Evolutionary conservation across 2,329 filamentous ascomycete species (phyloP), one percentile per base, ranked within the genome.

Genomic region (Domatiomyces globalis): DNA sequence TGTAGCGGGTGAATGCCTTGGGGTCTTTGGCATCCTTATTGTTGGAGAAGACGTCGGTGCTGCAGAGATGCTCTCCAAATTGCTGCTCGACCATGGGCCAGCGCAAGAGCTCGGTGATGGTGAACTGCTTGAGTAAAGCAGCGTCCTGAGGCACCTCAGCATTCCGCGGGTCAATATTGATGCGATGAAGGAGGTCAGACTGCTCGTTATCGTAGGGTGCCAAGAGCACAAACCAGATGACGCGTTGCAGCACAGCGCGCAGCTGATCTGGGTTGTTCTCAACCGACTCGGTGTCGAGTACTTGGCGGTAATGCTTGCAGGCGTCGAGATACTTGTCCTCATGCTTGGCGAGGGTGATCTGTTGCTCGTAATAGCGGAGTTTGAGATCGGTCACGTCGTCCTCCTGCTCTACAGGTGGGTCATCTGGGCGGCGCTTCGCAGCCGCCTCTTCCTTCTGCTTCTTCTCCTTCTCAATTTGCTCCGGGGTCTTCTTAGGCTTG

Each of bases 151-250:
- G 72, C 2, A 96, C 80, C 65, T 84, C 79, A 9, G 80, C 71
- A 66, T 89, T 89, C 57, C 92, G 85, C 6, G 83, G 72, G 68
- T 98, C 92, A 67, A 83, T 80, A 67, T 88, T 80, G 61, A 98
- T 85, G 63, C 92, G 86, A 72, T 98, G 89, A 55, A 98, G 82
- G 51, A 98, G 84, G 62, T 98, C 92, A 61, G 90, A 92, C 68
- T 98, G 92, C 69, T 98, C 92, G 69, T 98, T 98, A 73, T 98
- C 90, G 70, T 96, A 88, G 6, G 92, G 89, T 6, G 92, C 86
- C 49, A 98, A 84, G 59, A 96, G 92, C 67, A 95, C 82, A 69
- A 94, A 98, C 77, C 94, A 96, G 70, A 96, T 89, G 66, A 96
- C 88, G 63, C 92, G 82, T 73, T 95, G 88, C 44, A 98, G 79